Conservation (phyloP, 352 stramenopile species). For the Globisporangium solare region DNA sequence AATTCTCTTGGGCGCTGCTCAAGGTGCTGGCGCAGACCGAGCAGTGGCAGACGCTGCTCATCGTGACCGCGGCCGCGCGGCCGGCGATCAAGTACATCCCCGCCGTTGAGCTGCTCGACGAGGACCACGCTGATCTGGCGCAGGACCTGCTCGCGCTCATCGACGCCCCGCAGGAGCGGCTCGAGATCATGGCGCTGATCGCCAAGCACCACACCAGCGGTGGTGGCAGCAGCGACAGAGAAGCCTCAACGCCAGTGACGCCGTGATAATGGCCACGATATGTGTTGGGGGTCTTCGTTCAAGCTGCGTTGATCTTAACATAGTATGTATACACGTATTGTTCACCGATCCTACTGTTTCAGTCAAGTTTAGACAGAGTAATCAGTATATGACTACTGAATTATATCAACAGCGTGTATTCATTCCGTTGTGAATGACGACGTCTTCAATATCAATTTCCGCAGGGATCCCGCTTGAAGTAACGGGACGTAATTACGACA, state of each 20-base stretch:
- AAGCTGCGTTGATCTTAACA: too few species aligned
- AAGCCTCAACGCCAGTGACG: constrained; percentile 11
- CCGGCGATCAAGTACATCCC: constrained; percentile 40
- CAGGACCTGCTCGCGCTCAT: constrained; percentile 31
- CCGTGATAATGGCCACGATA: too few species aligned
- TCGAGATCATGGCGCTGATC: constrained; percentile 28
- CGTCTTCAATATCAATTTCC: too few species aligned
- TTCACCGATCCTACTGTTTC: too few species aligned
- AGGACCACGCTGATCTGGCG: constrained; percentile 32
- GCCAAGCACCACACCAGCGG: constrained; percentile 15
- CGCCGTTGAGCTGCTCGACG: constrained; percentile 43
- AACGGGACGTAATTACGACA: neutral
- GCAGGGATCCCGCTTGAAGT: neutral
- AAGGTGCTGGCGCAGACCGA: constrained; percentile 33
- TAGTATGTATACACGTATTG: too few species aligned
- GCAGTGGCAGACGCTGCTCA: constrained; percentile 45
- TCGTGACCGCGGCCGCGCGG: constrained; percentile 26
- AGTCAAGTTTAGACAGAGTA: too few species aligned
- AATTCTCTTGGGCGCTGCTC: constrained; percentile 55
- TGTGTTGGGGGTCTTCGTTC: too few species aligned
- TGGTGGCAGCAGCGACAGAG: neutral
- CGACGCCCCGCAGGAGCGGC: constrained; percentile 22
- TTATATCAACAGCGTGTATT: too few species aligned
- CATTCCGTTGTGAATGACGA: too few species aligned
- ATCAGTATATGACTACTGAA: too few species aligned